These are phyloP conservation scores for Zoysia japonica DNA, from an alignment of 176 grass and related monocot species.

Conservation along the genomic window DNA sequence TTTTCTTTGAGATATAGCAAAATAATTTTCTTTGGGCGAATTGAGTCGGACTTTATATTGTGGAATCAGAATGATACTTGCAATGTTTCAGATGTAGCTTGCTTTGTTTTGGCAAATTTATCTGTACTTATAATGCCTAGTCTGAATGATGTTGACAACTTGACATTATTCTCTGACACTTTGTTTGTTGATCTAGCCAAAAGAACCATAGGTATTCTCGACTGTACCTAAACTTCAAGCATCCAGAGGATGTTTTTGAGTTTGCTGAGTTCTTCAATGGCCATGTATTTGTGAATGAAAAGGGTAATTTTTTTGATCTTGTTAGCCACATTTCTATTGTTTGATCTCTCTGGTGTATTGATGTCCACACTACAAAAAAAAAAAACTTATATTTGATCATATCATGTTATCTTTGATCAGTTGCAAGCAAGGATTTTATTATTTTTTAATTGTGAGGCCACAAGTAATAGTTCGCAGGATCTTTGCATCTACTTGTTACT, in stretches of 20 bases:
- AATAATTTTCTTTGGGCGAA: slow-evolving; percentile 7
- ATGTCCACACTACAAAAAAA: not conserved
- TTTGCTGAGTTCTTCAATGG: slow-evolving; percentile 95
- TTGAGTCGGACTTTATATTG: not conserved
- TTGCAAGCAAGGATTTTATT: slow-evolving; percentile 18
- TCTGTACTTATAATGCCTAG: too few relatives aligned
- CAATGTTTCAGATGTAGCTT: not conserved
- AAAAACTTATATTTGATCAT: slow-evolving; percentile 21
- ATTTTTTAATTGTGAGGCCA: not conserved
- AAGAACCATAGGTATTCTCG: slow-evolving; percentile 86
- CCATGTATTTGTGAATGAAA: slow-evolving; percentile 94
- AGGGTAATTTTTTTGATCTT: slow-evolving; percentile 59
- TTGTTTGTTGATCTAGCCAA: slow-evolving; percentile 51
- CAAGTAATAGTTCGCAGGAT: not conserved
- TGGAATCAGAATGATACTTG: slow-evolving; percentile 12
- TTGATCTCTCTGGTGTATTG: not conserved
- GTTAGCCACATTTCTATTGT: slow-evolving; percentile 11
- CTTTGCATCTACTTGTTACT: slow-evolving; percentile 2
- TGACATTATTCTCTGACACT: slow-evolving; percentile 5
- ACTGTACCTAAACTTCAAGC: slow-evolving; percentile 82
- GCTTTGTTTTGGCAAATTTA: not conserved
- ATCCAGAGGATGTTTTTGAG: slow-evolving; percentile 74
- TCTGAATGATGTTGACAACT: not conserved
- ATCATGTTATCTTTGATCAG: slow-evolving; percentile 21
- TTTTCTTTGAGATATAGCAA: slow-evolving; percentile 4